A percentile compares a stretch with the other conserved stretches of the same genome.
These are phyloP conservation scores for Quercus phellos DNA, from an alignment of 331 rosid species.

Conservation along the genomic window DNA sequence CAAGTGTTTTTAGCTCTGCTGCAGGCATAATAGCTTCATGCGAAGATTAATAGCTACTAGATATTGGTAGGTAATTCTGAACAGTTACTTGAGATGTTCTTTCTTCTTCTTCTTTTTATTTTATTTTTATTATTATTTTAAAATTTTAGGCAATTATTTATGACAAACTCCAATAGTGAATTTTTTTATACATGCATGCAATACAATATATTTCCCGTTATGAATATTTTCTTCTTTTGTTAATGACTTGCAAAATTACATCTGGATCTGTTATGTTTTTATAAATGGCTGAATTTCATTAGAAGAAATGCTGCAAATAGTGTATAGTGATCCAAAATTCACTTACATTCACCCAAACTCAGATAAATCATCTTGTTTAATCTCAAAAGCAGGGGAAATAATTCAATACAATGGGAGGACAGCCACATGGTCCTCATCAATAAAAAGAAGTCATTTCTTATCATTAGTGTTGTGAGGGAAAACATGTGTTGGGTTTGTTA, in stretches of 20 bases:
- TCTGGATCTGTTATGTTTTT: neutral
- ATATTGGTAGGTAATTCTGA: conserved; percentile 9
- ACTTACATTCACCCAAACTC: too few relatives aligned
- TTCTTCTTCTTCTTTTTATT: accelerated
- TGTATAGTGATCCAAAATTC: neutral
- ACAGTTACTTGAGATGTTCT: neutral
- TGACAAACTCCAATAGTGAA: neutral
- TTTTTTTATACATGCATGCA: neutral
- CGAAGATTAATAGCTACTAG: conserved; percentile 6
- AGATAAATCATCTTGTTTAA: too few relatives aligned
- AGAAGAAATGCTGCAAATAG: neutral
- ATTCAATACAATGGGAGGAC: too few relatives aligned
- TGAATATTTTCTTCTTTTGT: neutral
- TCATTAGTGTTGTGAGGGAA: too few relatives aligned
- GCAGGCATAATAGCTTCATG: conserved; percentile 27
- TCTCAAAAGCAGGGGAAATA: too few relatives aligned
- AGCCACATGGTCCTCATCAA: too few relatives aligned
- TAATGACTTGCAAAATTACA: too few relatives aligned
- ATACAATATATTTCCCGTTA: neutral
- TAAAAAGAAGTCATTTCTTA: too few relatives aligned
- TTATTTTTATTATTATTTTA: too few relatives aligned
- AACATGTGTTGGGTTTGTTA: too few relatives aligned
- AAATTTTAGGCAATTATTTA: neutral
- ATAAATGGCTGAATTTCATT: neutral
- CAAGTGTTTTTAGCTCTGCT: neutral